These are phyloP conservation scores for Mangifera indica DNA, from an alignment of 345 rosid species.

Conservation along the genomic window DNA sequence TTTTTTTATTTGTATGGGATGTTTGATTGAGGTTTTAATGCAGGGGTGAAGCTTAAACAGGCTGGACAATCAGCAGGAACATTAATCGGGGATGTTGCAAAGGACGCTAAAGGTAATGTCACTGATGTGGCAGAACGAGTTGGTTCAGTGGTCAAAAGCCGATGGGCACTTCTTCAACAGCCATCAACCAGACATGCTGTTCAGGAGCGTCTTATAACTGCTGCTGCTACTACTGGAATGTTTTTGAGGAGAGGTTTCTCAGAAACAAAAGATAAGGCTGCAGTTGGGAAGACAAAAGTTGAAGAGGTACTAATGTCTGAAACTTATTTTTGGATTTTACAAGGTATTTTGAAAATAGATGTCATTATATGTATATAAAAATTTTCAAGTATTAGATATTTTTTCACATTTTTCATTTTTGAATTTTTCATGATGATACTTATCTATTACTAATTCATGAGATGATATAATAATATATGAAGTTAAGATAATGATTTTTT, in stretches of 20 bases:
- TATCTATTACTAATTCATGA: not conserved
- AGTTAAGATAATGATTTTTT: not conserved
- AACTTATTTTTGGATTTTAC: not conserved
- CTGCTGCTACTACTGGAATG: conserved; percentile 88
- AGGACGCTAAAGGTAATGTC: conserved; percentile 90
- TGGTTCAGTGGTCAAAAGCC: conserved; percentile 63
- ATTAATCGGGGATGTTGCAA: conserved; percentile 80
- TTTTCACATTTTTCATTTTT: not conserved
- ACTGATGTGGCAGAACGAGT: conserved; percentile 81
- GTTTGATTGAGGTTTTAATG: conserved; percentile 21
- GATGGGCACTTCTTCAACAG: conserved; percentile 84
- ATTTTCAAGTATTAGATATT: not conserved
- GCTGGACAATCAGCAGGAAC: conserved; percentile 83
- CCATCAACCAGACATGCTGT: conserved; percentile 79
- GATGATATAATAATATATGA: not conserved
- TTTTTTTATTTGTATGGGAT: conserved; percentile 9
- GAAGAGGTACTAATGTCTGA: conserved; percentile 68
- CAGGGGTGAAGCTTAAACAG: conserved; percentile 82
- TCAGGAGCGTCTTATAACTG: conserved; percentile 74
- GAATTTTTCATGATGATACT: not conserved
- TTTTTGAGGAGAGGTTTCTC: conserved; percentile 77
- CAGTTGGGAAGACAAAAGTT: conserved; percentile 82
- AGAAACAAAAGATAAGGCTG: conserved; percentile 87
- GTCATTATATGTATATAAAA: not conserved
- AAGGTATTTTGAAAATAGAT: not conserved